Evolutionary conservation across 345 rosid species (phyloP).

Genomic region (Sonneratia caseolaris): DNA sequence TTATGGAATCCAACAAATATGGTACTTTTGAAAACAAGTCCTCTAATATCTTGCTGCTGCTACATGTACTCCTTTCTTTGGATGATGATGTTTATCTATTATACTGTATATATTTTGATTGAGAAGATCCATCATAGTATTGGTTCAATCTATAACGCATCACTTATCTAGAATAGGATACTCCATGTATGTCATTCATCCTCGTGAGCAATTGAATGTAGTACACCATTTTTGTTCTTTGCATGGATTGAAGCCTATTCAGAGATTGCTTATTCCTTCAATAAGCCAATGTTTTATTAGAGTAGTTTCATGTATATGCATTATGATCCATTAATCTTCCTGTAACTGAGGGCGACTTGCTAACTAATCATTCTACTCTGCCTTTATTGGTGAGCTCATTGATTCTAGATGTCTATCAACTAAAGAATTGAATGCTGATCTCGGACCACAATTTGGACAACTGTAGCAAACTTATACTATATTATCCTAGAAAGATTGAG

Average conservation of each 20-base stretch:
- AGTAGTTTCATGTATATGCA: background rate
- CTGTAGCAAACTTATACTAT: background rate
- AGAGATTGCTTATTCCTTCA: background rate
- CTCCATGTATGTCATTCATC: too few relatives aligned
- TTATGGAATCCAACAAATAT: conserved; percentile 49
- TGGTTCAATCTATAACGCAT: background rate
- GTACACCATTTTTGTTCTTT: background rate
- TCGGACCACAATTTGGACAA: background rate
- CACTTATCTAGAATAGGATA: background rate
- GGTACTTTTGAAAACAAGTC: conserved; percentile 23
- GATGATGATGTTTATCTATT: background rate
- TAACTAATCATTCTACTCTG: background rate
- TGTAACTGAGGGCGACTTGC: background rate
- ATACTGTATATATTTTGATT: background rate
- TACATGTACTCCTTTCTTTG: background rate
- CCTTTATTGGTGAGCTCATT: background rate
- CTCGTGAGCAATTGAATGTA: too few relatives aligned
- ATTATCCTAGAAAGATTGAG: background rate
- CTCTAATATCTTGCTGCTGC: background rate
- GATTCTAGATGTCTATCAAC: background rate
- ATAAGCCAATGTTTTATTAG: background rate
- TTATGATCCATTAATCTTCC: background rate
- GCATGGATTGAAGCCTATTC: background rate
- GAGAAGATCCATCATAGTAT: background rate
- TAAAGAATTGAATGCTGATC: background rate